Base-by-base conservation (phyloP, 306 rosid genomes). In the Purshia tridentata region DNA sequence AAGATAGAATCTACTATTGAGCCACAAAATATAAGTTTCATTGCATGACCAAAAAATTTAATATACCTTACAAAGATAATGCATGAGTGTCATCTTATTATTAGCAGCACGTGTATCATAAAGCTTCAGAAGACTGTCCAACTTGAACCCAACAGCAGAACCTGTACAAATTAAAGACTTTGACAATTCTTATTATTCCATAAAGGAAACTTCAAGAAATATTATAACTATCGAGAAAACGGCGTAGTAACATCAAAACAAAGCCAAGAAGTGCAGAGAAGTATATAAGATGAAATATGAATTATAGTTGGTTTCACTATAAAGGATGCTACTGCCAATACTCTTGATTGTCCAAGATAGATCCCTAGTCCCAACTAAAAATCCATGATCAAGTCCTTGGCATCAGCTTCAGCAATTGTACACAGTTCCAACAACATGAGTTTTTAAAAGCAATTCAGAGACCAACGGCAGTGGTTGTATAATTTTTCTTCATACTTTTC, bases 71-170 rank as follows among this genome's bases (percentile, higher is more conserved):
- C 99, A 95, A 66, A 95, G 99, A 86, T 90, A 95, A 86, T 95
- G 97, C 98, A 95, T 92, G 44, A 95, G 90, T 70, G 98, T 95
- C 98, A 95, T 90, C 86, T 81, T 90, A 82, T 78, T 87, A 84
- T 78, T 95, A 62, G 92, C 54, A 73, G 99, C 96, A 53, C 99
- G 97, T 14, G 99, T 95, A 80, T 95, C 99, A 16, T 87, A 70
- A 65, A 95, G 99, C 87, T 95, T 95, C 81, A 83, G 86, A 69
- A 95, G 98, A 81, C 99, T 92, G 74, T 95, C 99, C 81, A 95
- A 88, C 88, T 92, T 92, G 85, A 95, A 95, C 66, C 99, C 99
- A 87, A 95, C 74, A 70, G 99, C 98, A 71, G 99, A 67, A 77
- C 99, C 98, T 95, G 91, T 63, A 84, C 51, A 77, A 64, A 44